phyloP scores from a whole-genome alignment of 768 basidiomycete species.

The Phallus indusiatus region DNA sequence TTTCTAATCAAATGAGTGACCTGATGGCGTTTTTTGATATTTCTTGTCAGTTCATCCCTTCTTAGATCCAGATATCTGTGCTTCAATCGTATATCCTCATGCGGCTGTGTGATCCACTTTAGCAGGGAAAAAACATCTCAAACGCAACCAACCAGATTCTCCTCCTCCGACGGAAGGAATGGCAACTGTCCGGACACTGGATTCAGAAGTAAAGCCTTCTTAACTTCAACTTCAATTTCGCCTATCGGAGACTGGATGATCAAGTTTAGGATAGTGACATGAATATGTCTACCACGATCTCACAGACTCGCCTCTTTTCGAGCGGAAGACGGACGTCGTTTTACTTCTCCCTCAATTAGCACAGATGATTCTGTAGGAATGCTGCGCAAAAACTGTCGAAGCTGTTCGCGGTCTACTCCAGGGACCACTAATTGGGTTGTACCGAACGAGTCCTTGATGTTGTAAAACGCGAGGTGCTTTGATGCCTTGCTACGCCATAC shows the following conservation, averaged over 20 bases:
- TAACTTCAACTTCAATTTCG: conserved; percentile 72
- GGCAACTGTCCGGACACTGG: conserved; percentile 60
- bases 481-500: conserved; percentile 51
- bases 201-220: conserved; percentile 67
- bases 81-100: conserved; percentile 76
- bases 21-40: conserved; percentile 71
- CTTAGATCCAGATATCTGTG: conserved; percentile 88
- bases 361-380: conserved; percentile 75
- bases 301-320: conserved; percentile 23
- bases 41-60: conserved; percentile 58
- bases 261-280: background rate
- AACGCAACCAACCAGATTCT: conserved; percentile 52
- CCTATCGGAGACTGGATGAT: conserved; percentile 48
- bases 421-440: conserved; percentile 69
- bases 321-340: conserved; percentile 50
- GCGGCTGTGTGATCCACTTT: conserved; percentile 40
- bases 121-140: no score
- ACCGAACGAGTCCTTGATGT: conserved; percentile 70
- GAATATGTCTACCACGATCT: background rate
- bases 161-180: conserved; percentile 74
- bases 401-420: conserved; percentile 21
- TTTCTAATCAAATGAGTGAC: conserved; percentile 75
- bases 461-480: conserved; percentile 73
- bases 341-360: conserved; percentile 65
- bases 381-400: conserved; percentile 9